Percentiles rank a stretch among this genome's conserved stretches.
These are phyloP conservation scores for Pyrenopolyporus hunteri DNA, from an alignment of 495 filamentous ascomycete genomes.

Conservation along the genomic window DNA sequence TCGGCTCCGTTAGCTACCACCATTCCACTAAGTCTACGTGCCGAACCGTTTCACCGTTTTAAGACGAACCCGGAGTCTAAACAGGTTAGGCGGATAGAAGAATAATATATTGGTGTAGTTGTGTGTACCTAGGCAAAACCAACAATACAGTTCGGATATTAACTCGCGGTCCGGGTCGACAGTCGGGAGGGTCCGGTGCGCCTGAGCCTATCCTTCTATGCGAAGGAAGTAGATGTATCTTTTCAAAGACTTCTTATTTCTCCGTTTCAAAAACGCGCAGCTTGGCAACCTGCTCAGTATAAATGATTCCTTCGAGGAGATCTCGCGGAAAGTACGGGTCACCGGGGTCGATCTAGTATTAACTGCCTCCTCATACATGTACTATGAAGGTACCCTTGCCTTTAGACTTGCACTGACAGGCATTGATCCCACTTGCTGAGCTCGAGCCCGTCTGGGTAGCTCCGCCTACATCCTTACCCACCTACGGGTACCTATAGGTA, in stretches of 20 bases:
- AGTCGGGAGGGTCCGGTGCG: constrained; percentile 17
- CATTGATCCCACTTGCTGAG: constrained; percentile 15
- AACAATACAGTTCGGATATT: constrained; percentile 18
- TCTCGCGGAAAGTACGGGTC: constrained; percentile 28
- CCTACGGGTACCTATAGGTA: not conserved
- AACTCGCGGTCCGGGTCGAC: constrained; percentile 19
- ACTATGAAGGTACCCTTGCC: constrained; percentile 16
- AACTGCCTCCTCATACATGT: too few relatives aligned
- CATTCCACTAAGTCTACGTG: not conserved
- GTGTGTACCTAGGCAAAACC: not conserved
- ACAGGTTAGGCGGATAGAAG: constrained; percentile 2
- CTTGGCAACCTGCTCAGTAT: too few relatives aligned
- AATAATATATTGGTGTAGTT: not conserved
- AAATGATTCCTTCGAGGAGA: not conserved
- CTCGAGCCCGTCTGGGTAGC: constrained; percentile 1
- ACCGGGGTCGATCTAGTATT: constrained; percentile 1
- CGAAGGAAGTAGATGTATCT: not conserved
- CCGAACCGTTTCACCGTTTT: not conserved
- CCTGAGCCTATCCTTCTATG: not conserved
- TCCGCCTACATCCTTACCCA: not conserved
- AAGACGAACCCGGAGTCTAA: not conserved
- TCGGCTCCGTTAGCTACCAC: not conserved
- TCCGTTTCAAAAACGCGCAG: constrained; percentile 17
- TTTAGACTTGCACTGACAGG: constrained; percentile 25
- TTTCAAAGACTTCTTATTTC: constrained; percentile 7